phyloP scores from a whole-genome alignment of 805 yeast genomes.

The Dipodascus albidus region DNA sequence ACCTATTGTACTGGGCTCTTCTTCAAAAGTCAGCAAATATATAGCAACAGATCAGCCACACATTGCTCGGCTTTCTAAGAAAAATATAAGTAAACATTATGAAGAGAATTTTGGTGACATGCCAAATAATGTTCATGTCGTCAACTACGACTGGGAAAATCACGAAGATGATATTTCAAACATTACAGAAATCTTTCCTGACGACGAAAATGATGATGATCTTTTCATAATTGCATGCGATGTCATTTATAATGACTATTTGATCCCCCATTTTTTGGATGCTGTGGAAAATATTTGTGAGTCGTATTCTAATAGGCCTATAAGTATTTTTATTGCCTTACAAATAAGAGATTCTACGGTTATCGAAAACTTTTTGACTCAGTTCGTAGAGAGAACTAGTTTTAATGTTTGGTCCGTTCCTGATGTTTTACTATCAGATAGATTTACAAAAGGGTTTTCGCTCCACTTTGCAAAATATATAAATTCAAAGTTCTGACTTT shows the following conservation, averaged over 20 bases:
- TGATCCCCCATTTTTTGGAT: slow-evolving; percentile 38
- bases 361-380: slow-evolving; percentile 34
- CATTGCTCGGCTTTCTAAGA: slow-evolving; percentile 36
- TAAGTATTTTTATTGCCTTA: slow-evolving; percentile 34
- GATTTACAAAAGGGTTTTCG: slow-evolving; percentile 11
- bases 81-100: slow-evolving; percentile 29
- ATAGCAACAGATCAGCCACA: slow-evolving; percentile 51
- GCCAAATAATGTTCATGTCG: slow-evolving; percentile 26
- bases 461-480: slow-evolving; percentile 8
- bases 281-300: slow-evolving; percentile 25
- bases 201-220: slow-evolving; percentile 4
- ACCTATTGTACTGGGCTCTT: slow-evolving; percentile 30
- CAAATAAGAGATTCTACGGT: slow-evolving; percentile 46
- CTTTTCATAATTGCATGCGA: slow-evolving; percentile 52
- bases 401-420: slow-evolving; percentile 22
- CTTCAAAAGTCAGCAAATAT: slow-evolving; percentile 23
- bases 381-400: slow-evolving; percentile 19
- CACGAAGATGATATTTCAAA: slow-evolving; percentile 26
- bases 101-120: slow-evolving; percentile 1
- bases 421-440: slow-evolving; percentile 5
- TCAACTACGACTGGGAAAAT: slow-evolving; percentile 54
- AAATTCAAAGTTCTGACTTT: neutral
- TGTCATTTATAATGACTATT: slow-evolving; percentile 51
- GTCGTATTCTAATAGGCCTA: neutral
- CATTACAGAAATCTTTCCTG: slow-evolving; percentile 11